Base-by-base conservation (phyloP, 1,284 basidiomycete genomes). In the Schizophyllum commune region DNA sequence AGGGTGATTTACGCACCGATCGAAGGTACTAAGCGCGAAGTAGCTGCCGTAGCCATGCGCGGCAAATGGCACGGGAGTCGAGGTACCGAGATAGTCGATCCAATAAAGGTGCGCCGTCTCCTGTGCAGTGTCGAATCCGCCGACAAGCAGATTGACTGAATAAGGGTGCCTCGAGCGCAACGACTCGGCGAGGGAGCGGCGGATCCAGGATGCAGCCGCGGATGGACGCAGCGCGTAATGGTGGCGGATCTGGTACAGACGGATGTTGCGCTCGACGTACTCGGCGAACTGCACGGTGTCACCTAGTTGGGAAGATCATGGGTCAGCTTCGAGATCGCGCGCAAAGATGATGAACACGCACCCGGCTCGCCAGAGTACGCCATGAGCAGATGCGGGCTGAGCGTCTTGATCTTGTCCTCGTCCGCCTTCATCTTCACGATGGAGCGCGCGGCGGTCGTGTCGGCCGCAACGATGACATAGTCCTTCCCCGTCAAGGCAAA, bases 271-370 rank as follows among this genome's bases (percentile, higher is more conserved):
- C 74, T 98, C 95, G 66, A 98, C 84, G 70, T 85, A 99, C 75
- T 99, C 96, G 5, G 96, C 92, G 71, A 99, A 98, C 72, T 98
- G 94, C 32, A 97, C 81, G 22, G 97, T 99, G 73, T 99, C 97
- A 64, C 96, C 96, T 92, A 68, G 3, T 17, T 27, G 27, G 57
- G 56, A 47, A 22, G 19, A 47, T 52, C 58, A 55, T 20, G 54
- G 32, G 58, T 33, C 47, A 58, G 53, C 32, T 20, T 52, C 34
- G 59, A 21, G 19, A 60, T 61, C 54, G 27, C 39, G 11, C 58
- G 13, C 21, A 56, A 56, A 39, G 59, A 54, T 2, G 56, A 57
- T 51, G 47, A 47, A 58, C 5, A n/a, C 83, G 60, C 60, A 91
- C 93, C 92, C 74, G 94, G 91, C 74, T 98, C 94, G 65, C 96